phyloP scores from a whole-genome alignment of 148 eudicot genomes.

The Rheum nobile region DNA sequence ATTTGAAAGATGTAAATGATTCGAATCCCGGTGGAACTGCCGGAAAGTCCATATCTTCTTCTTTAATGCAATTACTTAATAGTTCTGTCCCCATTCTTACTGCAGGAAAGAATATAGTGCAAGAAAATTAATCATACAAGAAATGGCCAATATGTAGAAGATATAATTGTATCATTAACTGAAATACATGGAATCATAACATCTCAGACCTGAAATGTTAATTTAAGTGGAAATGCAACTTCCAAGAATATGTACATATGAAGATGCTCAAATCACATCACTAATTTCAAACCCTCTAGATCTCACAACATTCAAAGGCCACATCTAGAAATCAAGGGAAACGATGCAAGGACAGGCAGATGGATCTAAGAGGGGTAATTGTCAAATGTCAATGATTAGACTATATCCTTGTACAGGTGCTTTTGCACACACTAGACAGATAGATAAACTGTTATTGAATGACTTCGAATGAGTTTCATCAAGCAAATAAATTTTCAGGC shows the following conservation, averaged over 20 bases:
- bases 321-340: background rate
- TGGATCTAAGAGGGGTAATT: background rate
- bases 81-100: conserved; percentile 73
- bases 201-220: background rate
- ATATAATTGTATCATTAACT: background rate
- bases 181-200: background rate
- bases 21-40: conserved; percentile 95
- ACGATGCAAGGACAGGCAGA: background rate
- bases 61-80: conserved; percentile 47
- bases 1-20: conserved; percentile 53
- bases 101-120: conserved; percentile 14
- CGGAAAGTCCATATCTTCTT: conserved; percentile 68
- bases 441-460: background rate
- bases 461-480: background rate
- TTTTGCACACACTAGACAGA: background rate
- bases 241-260: background rate
- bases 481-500: background rate
- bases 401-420: background rate
- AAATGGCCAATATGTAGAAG: background rate
- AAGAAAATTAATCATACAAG: background rate
- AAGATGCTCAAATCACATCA: background rate
- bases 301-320: background rate
- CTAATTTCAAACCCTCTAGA: background rate
- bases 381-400: background rate
- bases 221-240: background rate